These are phyloP conservation scores for Nannochloropsis granulata DNA, from an alignment of 108 stramenopile genomes.

Conservation along the genomic window DNA sequence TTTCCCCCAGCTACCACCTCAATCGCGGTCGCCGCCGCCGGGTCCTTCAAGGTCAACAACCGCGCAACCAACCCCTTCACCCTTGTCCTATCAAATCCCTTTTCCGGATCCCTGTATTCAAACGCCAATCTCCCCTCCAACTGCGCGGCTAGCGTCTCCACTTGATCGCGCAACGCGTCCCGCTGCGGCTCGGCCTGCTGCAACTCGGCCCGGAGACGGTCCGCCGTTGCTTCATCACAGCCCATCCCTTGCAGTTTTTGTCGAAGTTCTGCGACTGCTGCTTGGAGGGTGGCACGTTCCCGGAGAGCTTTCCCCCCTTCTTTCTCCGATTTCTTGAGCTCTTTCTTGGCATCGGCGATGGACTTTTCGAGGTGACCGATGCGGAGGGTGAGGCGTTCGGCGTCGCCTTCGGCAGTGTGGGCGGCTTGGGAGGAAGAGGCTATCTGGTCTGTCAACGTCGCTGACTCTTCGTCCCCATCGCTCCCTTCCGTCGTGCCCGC, in stretches of 20 bases:
- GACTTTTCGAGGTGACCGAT: constrained; percentile 62
- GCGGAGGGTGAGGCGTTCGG: constrained; percentile 65
- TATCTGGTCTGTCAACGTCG: constrained; percentile 13
- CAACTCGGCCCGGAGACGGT: constrained; percentile 16
- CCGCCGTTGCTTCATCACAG: constrained; percentile 4
- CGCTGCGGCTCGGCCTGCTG: constrained; percentile 17
- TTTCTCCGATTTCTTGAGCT: constrained; percentile 62
- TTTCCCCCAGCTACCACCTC: constrained; percentile 90
- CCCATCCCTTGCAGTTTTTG: neutral
- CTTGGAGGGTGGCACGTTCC: neutral
- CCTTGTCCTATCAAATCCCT: constrained; percentile 73
- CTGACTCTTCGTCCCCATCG: neutral
- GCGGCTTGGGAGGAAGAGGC: neutral
- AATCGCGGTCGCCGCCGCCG: constrained; percentile 67
- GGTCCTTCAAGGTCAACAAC: constrained; percentile 61
- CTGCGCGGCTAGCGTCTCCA: constrained; percentile 61
- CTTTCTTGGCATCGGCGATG: constrained; percentile 54
- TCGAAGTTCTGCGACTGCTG: neutral
- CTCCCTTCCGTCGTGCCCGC: constrained; percentile 11
- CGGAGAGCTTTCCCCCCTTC: neutral
- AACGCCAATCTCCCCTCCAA: constrained; percentile 72
- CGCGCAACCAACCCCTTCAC: constrained; percentile 88
- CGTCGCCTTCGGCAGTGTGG: constrained; percentile 45
- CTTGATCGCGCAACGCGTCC: constrained; percentile 21
- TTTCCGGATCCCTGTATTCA: constrained; percentile 72